These are phyloP conservation scores for Globisporangium lucens DNA, from an alignment of 352 stramenopile species.

Conservation along the genomic window DNA sequence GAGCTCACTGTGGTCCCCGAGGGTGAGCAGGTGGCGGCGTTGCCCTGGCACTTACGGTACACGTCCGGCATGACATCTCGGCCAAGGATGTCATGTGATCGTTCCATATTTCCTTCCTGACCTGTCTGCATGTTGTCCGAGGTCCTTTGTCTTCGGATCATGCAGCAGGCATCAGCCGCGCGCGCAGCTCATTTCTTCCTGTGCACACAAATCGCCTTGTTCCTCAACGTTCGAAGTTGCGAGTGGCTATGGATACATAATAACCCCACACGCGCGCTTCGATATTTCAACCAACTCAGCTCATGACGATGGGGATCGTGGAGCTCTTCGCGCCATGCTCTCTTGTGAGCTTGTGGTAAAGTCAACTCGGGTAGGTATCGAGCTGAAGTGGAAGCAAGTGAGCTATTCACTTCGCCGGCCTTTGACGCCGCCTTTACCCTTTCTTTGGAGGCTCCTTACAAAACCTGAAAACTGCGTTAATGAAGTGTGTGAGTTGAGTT, in stretches of 20 bases:
- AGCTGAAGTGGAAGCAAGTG: not conserved
- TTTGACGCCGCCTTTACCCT: not conserved
- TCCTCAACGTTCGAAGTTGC: too few relatives aligned
- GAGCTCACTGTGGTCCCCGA: too few relatives aligned
- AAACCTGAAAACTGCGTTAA: not conserved
- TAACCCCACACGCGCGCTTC: not conserved
- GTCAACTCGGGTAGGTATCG: not conserved
- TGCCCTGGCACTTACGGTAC: not conserved
- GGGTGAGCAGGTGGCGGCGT: not conserved
- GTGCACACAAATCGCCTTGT: not conserved
- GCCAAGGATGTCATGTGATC: not conserved
- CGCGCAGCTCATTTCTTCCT: not conserved
- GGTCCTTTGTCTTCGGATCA: too few relatives aligned
- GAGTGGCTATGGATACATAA: too few relatives aligned
- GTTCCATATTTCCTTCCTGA: not conserved
- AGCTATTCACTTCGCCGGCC: not conserved
- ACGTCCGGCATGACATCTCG: not conserved
- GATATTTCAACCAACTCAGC: not conserved
- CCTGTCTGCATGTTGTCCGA: not conserved
- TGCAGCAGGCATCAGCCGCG: not conserved
- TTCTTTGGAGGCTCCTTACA: not conserved
- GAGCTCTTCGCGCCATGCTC: not conserved
- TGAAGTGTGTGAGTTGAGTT: not conserved
- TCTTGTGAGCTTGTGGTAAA: not conserved
- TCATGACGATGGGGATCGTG: not conserved